Evolutionary conservation across 768 basidiomycete species (phyloP).

Genomic region (Calocera cornea): DNA sequence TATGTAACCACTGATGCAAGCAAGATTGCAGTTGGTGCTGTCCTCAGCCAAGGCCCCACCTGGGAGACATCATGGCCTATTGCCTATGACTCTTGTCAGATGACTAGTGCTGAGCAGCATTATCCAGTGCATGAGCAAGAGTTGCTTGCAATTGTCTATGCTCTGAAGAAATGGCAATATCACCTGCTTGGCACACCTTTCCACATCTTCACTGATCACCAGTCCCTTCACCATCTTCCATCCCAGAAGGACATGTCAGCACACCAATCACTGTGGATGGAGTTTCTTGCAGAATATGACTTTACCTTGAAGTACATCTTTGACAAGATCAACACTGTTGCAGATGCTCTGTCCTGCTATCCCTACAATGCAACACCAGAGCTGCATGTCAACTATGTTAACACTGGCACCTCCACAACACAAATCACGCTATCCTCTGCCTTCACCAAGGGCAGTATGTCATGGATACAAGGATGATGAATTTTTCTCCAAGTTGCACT

Average conservation of each 20-base stretch:
- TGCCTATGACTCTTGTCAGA: not conserved
- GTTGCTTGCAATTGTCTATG: slow-evolving; percentile 6
- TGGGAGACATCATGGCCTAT: too few relatives aligned
- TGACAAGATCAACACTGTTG: slow-evolving; percentile 8
- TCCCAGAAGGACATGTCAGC: not conserved
- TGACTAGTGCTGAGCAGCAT: slow-evolving; percentile 10
- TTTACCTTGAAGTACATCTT: slow-evolving; percentile 5
- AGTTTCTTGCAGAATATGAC: slow-evolving; percentile 7
- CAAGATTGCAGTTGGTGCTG: too few relatives aligned
- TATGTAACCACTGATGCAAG: too few relatives aligned
- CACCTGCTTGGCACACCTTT: slow-evolving; percentile 3
- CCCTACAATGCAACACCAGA: slow-evolving; percentile 18
- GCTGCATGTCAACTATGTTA: not conserved
- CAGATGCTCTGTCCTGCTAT: slow-evolving; percentile 15
- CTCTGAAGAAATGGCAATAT: slow-evolving; percentile 1
- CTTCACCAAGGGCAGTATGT: not conserved
- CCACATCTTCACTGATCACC: slow-evolving; percentile 8
- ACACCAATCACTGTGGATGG: slow-evolving; percentile 6
- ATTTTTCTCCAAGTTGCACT: slow-evolving; percentile 15
- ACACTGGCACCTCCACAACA: not conserved
- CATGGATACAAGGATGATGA: slow-evolving; percentile 12
- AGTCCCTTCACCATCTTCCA: slow-evolving; percentile 5
- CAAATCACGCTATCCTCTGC: not conserved
- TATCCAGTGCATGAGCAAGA: slow-evolving; percentile 9
- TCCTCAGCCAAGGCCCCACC: too few relatives aligned